Conservation (phyloP, 495 filamentous ascomycete species). For the Massariosphaeria phaeospora region DNA sequence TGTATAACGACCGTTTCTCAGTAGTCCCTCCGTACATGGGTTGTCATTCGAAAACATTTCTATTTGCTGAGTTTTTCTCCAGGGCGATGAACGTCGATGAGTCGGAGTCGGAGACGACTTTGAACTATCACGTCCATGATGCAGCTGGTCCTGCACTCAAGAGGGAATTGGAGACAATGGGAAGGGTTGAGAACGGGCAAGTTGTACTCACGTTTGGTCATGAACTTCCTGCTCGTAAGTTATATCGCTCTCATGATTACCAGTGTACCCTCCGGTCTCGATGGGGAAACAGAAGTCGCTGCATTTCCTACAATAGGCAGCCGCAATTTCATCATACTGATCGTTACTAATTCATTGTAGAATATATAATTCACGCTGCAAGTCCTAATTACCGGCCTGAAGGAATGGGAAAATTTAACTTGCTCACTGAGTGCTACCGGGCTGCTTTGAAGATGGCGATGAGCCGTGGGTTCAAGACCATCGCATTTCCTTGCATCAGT, state of each 20-base stretch:
- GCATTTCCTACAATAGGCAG: too few relatives aligned
- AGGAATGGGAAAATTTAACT: constrained; percentile 3
- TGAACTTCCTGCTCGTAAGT: constrained; percentile 1
- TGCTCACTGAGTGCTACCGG: constrained; percentile 27
- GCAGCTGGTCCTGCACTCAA: constrained; percentile 20
- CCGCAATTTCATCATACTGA: too few relatives aligned
- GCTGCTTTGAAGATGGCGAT: constrained; percentile 11
- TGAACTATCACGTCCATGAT: constrained; percentile 20
- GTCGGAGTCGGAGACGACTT: neutral
- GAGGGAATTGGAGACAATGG: constrained; percentile 8
- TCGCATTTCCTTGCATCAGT: constrained; percentile 24
- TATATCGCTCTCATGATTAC: too few relatives aligned
- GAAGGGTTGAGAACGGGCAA: constrained; percentile 5
- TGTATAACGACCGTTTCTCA: constrained; percentile 8
- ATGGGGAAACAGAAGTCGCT: too few relatives aligned
- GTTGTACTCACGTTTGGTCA: constrained; percentile 3
- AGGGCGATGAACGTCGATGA: too few relatives aligned
- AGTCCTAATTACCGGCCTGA: constrained; percentile 14
- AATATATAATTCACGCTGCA: constrained; percentile 24
- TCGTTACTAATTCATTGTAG: neutral
- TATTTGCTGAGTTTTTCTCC: too few relatives aligned
- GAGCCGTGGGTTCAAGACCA: constrained; percentile 17
- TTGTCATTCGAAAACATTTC: too few relatives aligned
- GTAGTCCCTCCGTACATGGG: too few relatives aligned
- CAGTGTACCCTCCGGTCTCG: too few relatives aligned